Evolutionary conservation across 805 yeast species (phyloP), one percentile per base, ranked within the genome.

Genomic region (Hanseniaspora valbyensis): DNA sequence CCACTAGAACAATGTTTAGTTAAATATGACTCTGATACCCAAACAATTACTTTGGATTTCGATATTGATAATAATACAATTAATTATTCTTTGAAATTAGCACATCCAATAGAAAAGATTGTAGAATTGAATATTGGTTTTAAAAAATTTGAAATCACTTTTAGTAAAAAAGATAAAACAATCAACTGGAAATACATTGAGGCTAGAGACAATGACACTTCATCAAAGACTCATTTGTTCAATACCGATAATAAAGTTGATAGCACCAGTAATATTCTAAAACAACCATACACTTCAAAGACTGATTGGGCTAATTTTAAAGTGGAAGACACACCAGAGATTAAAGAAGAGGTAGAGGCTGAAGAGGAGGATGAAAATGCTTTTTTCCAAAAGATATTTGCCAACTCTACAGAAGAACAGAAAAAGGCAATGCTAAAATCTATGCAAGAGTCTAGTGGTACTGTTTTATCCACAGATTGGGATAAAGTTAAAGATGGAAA

Each of bases 371-470:
- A 68, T 12, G 70, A 69, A 14, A 72, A 68, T 24, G 80, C 72
- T 1, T 89, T 92, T 59, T 92, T 92, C 68, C 75, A 78, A 57
- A 72, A 78, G 55, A 61, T 92, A 10, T 92, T 83, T 66, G 73
- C 74, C 25, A 80, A 75, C 55, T 90, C 95, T 0, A 95, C 88
- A 61, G 92, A 83, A 7, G 96, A 92, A 59, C 81, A 95, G 0
- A 71, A 71, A 57, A 72, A 94, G 46, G 99, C 99, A 1, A 92
- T 92, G 97, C 83, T 86, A 95, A 92, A 92, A 68, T 85, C 95
- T 49, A 92, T 76, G 59, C 72, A 78, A n/a, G 96, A 92, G 66
- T 84, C 95, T 57, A 83, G 84, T 58, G 99, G 99, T 19, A 92
- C 98, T 0, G 78, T 95, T 1, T 69, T 92, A 53, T 85, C 95